phyloP scores from a whole-genome alignment of 2,329 filamentous ascomycete genomes.

The Aspergillus tanneri region DNA sequence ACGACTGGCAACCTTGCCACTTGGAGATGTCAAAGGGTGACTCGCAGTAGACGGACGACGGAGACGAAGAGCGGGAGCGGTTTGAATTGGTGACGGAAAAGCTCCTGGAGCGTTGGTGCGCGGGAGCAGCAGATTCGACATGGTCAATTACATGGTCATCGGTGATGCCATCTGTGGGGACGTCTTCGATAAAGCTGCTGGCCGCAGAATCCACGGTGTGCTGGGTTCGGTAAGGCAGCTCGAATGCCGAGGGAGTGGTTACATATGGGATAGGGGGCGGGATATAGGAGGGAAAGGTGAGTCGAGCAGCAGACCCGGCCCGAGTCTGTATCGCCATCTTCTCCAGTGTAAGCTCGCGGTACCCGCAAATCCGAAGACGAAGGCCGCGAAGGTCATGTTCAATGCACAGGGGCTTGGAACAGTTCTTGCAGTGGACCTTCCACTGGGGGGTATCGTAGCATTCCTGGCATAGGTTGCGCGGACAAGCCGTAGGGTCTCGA shows the following conservation, averaged over 20 bases:
- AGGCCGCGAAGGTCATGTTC: constrained; percentile 60
- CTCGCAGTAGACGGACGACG: constrained; percentile 39
- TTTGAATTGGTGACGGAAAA: constrained; percentile 43
- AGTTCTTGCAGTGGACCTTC: constrained; percentile 60
- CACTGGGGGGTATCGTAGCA: constrained; percentile 59
- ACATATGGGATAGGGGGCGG: constrained; percentile 14
- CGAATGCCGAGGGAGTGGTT: constrained; percentile 23
- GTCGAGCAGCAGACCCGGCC: constrained; percentile 15
- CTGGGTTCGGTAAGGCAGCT: constrained; percentile 33
- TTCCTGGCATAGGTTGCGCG: constrained; percentile 57
- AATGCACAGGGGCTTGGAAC: constrained; percentile 58
- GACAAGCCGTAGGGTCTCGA: constrained; percentile 49
- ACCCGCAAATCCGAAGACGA: constrained; percentile 58
- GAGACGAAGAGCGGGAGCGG: constrained; percentile 42
- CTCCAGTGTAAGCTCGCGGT: constrained; percentile 54
- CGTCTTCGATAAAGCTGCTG: constrained; percentile 39
- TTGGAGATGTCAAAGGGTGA: constrained; percentile 36
- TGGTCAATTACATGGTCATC: constrained; percentile 24
- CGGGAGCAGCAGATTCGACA: constrained; percentile 21
- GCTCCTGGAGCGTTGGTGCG: constrained; percentile 35
- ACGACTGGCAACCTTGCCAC: constrained; percentile 51
- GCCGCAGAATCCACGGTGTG: constrained; percentile 31
- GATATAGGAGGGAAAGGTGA: constrained; percentile 2
- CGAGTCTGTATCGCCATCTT: constrained; percentile 42
- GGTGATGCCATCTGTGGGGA: constrained; percentile 26